Evolutionary conservation across 2,329 filamentous ascomycete species (phyloP).

Genomic region (Colletotrichum sp.): DNA sequence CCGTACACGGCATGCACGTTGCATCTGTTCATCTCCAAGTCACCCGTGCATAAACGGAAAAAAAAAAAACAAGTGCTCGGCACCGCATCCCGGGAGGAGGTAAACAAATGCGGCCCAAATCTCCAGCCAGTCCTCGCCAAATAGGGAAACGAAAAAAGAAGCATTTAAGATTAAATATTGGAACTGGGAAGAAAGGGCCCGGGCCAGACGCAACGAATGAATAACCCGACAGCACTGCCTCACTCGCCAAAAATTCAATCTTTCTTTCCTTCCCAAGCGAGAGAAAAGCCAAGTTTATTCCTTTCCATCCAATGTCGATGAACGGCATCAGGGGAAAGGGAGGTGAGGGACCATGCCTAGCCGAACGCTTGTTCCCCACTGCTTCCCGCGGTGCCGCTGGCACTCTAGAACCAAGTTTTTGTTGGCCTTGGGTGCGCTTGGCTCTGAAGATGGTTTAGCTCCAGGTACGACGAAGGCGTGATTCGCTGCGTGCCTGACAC

Average conservation of each 20-base stretch:
- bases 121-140: not conserved
- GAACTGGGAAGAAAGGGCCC: not conserved
- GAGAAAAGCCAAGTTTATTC: not conserved
- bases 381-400: not conserved
- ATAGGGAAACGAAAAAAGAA: not conserved
- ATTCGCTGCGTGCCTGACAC: slow-evolving; percentile 3
- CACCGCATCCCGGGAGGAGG: not conserved
- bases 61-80: not conserved
- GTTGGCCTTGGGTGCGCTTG: not conserved
- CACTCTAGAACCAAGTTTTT: not conserved
- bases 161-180: not conserved
- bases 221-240: not conserved
- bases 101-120: not conserved
- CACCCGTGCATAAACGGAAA: not conserved
- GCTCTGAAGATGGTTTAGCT: not conserved
- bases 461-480: not conserved
- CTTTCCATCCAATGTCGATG: not conserved
- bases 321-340: not conserved
- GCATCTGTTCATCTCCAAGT: not conserved
- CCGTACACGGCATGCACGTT: not conserved
- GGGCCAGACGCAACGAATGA: not conserved
- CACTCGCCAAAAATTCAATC: not conserved
- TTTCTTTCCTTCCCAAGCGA: not conserved
- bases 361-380: not conserved
- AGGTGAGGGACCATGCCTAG: not conserved